phyloP scores from a whole-genome alignment of 495 filamentous ascomycete genomes.

The Geoglossum glabrum region DNA sequence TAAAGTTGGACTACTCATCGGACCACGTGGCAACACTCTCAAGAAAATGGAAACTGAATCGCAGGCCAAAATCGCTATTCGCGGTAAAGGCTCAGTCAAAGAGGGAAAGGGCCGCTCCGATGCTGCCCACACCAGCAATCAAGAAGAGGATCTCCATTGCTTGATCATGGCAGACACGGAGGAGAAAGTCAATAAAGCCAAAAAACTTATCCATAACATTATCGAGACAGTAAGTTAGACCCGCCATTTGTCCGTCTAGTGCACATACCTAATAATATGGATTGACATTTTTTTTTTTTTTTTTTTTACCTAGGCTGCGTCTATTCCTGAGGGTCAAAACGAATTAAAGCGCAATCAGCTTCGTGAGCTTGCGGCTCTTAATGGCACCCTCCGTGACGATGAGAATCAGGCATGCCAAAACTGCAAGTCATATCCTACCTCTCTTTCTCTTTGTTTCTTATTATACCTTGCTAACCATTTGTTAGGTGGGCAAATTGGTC shows the following conservation, averaged over 20 bases:
- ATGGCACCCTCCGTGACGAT: slow-evolving; percentile 94
- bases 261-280: neutral
- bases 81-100: slow-evolving; percentile 98
- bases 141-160: slow-evolving; percentile 97
- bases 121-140: slow-evolving; percentile 95
- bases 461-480: slow-evolving; percentile 7
- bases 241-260: neutral
- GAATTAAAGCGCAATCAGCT: slow-evolving; percentile 97
- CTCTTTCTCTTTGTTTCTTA: neutral
- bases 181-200: slow-evolving; percentile 95
- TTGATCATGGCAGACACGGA: slow-evolving; percentile 98
- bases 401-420: slow-evolving; percentile 99
- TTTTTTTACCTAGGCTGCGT: slow-evolving; percentile 51
- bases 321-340: slow-evolving; percentile 94
- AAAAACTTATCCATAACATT: slow-evolving; percentile 89
- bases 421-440: slow-evolving; percentile 34
- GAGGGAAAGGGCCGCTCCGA: slow-evolving; percentile 98
- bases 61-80: slow-evolving; percentile 93
- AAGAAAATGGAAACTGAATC: slow-evolving; percentile 99
- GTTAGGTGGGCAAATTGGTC: slow-evolving; percentile 80
- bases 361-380: slow-evolving; percentile 86
- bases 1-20: slow-evolving; percentile 99
- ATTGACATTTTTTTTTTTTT: too few species aligned
- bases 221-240: slow-evolving; percentile 84
- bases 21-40: slow-evolving; percentile 94